These are phyloP conservation scores for Trichoderma oligosporum DNA, from an alignment of 2,329 filamentous ascomycete genomes.

Conservation along the genomic window DNA sequence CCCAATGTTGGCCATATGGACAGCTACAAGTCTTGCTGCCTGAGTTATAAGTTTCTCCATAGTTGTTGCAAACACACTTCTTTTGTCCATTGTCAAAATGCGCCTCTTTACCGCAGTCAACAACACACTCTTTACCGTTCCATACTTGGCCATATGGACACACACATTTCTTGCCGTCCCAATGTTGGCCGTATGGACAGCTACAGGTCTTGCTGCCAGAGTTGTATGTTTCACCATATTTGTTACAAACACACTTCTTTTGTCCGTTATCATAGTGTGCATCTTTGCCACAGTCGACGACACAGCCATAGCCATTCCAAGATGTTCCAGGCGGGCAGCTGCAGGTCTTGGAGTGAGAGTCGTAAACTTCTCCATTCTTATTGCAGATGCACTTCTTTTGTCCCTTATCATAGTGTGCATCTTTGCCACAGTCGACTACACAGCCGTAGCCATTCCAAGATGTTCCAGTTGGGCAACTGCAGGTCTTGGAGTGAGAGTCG, in stretches of 20 bases:
- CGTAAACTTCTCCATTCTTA: neutral
- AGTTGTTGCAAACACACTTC: conserved; percentile 12
- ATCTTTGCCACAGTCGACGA: conserved; percentile 16
- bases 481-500: conserved; percentile 15
- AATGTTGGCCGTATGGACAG: conserved; percentile 10
- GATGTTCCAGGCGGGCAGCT: neutral
- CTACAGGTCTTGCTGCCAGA: conserved; percentile 13
- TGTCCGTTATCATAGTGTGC: neutral
- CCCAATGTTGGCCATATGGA: neutral
- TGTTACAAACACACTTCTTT: conserved; percentile 16
- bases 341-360: conserved; percentile 10
- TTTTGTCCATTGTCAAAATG: neutral
- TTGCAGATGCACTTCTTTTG: conserved; percentile 17
- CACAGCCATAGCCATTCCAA: conserved; percentile 3
- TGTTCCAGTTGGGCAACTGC: conserved; percentile 15
- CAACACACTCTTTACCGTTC: conserved; percentile 8
- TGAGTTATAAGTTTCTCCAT: conserved; percentile 4
- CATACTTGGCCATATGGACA: conserved; percentile 9
- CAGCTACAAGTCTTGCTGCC: neutral
- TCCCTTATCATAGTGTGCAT: neutral
- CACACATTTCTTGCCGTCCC: conserved; percentile 2
- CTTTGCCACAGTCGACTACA: conserved; percentile 5
- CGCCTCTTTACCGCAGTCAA: neutral
- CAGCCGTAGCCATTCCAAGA: conserved; percentile 14
- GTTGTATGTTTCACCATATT: conserved; percentile 11